A percentile compares a stretch with the other conserved stretches of the same genome.
Conservation (phyloP, 192 early-diverging fungal genomes). For the Coemansia sp. region DNA sequence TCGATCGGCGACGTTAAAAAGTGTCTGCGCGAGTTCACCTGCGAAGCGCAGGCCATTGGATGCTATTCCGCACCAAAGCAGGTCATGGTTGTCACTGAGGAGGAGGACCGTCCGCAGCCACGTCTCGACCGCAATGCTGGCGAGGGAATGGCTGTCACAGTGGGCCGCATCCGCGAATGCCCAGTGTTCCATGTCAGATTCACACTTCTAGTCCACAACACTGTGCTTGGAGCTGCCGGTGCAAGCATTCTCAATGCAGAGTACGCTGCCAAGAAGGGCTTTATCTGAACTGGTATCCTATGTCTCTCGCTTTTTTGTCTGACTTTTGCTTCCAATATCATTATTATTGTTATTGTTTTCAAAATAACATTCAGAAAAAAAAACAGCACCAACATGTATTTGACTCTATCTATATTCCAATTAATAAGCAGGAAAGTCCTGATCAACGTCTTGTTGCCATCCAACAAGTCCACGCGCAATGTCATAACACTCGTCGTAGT, state of each 20-base stretch:
- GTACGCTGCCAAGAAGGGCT: slow-evolving; percentile 83
- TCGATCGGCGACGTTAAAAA: slow-evolving; percentile 73
- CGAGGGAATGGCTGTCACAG: slow-evolving; percentile 87
- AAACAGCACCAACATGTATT: neutral
- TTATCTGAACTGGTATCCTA: slow-evolving; percentile 4
- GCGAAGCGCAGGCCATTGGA: slow-evolving; percentile 77
- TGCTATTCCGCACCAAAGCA: slow-evolving; percentile 81
- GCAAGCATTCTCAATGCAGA: slow-evolving; percentile 94
- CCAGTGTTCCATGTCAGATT: slow-evolving; percentile 92
- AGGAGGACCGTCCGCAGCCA: slow-evolving; percentile 92
- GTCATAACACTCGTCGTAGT: slow-evolving; percentile 69
- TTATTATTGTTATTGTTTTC: neutral
- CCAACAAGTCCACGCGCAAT: slow-evolving; percentile 77
- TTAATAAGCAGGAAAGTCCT: slow-evolving; percentile 80
- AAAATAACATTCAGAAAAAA: neutral
- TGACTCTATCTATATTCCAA: slow-evolving; percentile 6
- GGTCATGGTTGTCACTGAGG: slow-evolving; percentile 68
- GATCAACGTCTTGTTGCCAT: slow-evolving; percentile 79
- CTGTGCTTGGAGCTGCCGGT: slow-evolving; percentile 94
- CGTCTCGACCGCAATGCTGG: slow-evolving; percentile 85
- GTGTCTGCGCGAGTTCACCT: slow-evolving; percentile 72
- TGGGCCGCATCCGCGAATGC: slow-evolving; percentile 86
- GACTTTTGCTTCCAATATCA: neutral
- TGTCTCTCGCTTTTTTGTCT: neutral
- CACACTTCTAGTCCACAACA: slow-evolving; percentile 91